Conservation (phyloP, 352 stramenopile genomes). For the Nothophytophthora sp. region DNA sequence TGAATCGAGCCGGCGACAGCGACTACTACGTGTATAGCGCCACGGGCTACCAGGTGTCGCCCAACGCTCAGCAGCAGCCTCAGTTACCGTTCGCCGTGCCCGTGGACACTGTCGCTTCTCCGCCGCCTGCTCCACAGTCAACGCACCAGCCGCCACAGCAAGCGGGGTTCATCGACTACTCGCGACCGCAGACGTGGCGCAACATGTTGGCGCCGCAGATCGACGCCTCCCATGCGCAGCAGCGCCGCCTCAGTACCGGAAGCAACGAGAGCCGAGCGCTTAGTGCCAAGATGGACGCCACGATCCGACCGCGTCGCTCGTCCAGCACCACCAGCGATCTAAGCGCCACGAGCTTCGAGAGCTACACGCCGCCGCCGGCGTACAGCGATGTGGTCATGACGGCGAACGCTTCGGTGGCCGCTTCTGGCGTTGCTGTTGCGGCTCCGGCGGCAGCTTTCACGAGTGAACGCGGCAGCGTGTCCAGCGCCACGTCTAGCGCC, state of each 20-base stretch:
- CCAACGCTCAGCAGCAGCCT: background rate
- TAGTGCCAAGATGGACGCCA: constrained; percentile 12
- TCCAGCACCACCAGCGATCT: constrained; percentile 18
- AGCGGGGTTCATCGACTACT: constrained; percentile 26
- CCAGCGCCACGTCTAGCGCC: constrained; percentile 20
- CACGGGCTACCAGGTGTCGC: constrained; percentile 16
- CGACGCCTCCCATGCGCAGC: background rate
- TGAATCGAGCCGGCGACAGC: no score
- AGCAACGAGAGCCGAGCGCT: constrained; percentile 3
- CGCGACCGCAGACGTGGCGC: constrained; percentile 41
- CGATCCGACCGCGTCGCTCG: constrained; percentile 5
- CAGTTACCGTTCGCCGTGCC: constrained; percentile 26
- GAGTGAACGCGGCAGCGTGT: constrained; percentile 8
- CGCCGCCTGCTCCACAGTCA: background rate
- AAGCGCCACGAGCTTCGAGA: constrained; percentile 14
- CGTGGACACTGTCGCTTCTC: constrained; percentile 9
- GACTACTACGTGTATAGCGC: constrained; percentile 8
- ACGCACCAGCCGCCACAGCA: no score
- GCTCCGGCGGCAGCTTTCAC: background rate
- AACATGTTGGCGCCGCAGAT: constrained; percentile 39
- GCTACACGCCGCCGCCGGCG: constrained; percentile 6
- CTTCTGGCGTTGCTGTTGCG: constrained; percentile 9
- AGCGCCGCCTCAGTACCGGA: background rate
- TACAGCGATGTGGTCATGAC: constrained; percentile 18
- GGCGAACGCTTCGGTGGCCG: constrained; percentile 21